These are phyloP conservation scores for Austroboletus niveus DNA, from an alignment of 1,284 basidiomycete genomes.

Conservation along the genomic window DNA sequence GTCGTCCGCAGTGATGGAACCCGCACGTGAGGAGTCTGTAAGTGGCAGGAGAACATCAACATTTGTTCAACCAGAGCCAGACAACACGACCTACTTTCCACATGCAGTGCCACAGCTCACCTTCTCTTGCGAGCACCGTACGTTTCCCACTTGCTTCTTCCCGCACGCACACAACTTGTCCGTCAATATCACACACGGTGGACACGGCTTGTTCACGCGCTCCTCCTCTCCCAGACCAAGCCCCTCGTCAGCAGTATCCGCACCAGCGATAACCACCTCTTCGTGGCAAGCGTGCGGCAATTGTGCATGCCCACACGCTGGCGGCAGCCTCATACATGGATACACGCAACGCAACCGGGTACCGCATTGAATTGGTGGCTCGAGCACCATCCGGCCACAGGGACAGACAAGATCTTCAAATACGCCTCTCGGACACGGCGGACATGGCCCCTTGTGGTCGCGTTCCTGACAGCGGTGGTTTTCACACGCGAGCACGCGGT, in stretches of 20 bases:
- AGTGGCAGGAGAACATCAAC: neutral
- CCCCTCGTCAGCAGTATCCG: conserved; percentile 23
- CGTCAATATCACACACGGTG: conserved; percentile 81
- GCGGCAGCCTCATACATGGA: conserved; percentile 72
- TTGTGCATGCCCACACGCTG: conserved; percentile 78
- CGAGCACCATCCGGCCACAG: conserved; percentile 71
- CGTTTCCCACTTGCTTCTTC: conserved; percentile 70
- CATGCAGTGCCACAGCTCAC: conserved; percentile 82
- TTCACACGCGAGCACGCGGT: conserved; percentile 70
- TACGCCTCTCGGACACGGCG: conserved; percentile 77
- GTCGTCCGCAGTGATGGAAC: conserved; percentile 78
- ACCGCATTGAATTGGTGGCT: conserved; percentile 77
- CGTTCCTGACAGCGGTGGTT: conserved; percentile 72
- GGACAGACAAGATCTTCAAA: conserved; percentile 88
- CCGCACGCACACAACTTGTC: conserved; percentile 84
- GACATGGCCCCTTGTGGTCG: conserved; percentile 83
- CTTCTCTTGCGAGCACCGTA: conserved; percentile 77
- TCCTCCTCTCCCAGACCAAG: conserved; percentile 1
- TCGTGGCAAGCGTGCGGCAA: conserved; percentile 81
- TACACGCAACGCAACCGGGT: conserved; percentile 74
- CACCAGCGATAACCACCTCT: conserved; percentile 24
- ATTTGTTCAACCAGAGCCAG: neutral
- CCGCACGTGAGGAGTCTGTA: conserved; percentile 71
- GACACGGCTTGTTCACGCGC: conserved; percentile 50
- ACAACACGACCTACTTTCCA: conserved; percentile 50